Percentiles rank a stretch among this genome's conserved stretches.
These are phyloP conservation scores for Apiospora saccharicola DNA, from an alignment of 2,329 filamentous ascomycete species.

Conservation along the genomic window DNA sequence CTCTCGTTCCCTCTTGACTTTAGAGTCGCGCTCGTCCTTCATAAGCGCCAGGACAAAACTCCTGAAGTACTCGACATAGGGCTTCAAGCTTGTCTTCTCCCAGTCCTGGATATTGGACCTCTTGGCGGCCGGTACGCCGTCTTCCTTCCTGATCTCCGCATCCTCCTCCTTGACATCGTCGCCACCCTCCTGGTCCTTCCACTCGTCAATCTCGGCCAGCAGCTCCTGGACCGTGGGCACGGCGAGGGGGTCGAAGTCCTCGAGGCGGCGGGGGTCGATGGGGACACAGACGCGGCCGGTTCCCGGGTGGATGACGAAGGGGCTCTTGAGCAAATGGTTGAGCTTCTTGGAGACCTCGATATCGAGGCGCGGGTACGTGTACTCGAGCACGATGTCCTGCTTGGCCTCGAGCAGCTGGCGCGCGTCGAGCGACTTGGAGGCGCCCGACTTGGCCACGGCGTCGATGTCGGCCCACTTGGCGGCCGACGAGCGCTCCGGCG, in stretches of 20 bases:
- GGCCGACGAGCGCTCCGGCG: slow-evolving; percentile 76
- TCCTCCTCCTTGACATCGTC: slow-evolving; percentile 45
- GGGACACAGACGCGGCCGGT: slow-evolving; percentile 96
- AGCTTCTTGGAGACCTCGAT: slow-evolving; percentile 97
- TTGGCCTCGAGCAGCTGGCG: slow-evolving; percentile 84
- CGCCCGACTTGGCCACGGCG: slow-evolving; percentile 77
- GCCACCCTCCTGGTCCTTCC: slow-evolving; percentile 60
- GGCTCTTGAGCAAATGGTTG: slow-evolving; percentile 96
- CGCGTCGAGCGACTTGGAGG: slow-evolving; percentile 74
- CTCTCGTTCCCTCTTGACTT: slow-evolving; percentile 64
- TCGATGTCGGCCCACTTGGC: slow-evolving; percentile 97
- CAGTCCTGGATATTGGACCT: slow-evolving; percentile 75
- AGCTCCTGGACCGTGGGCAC: slow-evolving; percentile 91
- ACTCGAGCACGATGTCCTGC: slow-evolving; percentile 95
- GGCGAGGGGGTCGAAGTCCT: slow-evolving; percentile 83
- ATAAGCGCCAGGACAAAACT: slow-evolving; percentile 80
- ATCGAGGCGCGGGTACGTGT: slow-evolving; percentile 96
- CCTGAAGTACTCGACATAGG: slow-evolving; percentile 90
- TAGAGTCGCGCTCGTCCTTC: slow-evolving; percentile 72
- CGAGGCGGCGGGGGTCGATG: slow-evolving; percentile 77
- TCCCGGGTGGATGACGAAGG: slow-evolving; percentile 94
- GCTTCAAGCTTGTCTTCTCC: slow-evolving; percentile 95
- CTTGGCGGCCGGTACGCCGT: slow-evolving; percentile 32
- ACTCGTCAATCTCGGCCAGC: slow-evolving; percentile 85
- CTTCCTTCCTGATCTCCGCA: slow-evolving; percentile 40